Percentiles rank a stretch among this genome's conserved stretches.
phyloP scores from a whole-genome alignment of 495 filamentous ascomycete genomes.

The Trichodelitschia bisporula region DNA sequence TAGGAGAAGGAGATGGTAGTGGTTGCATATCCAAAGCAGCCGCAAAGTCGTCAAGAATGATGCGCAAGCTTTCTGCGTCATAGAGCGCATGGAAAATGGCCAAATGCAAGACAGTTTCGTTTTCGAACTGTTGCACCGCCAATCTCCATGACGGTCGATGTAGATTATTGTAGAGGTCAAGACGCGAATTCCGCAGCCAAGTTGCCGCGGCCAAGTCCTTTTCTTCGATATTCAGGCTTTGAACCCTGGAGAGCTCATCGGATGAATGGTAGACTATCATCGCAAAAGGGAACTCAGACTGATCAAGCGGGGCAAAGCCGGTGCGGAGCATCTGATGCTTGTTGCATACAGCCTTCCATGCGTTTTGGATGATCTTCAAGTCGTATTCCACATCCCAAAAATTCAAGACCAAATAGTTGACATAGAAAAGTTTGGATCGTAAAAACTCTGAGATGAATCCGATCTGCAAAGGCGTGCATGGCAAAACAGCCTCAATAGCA shows the following conservation, averaged over 20 bases:
- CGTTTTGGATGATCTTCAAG: too few relatives aligned
- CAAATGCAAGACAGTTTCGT: conserved; percentile 18
- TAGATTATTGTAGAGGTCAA: conserved; percentile 13
- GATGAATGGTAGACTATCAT: conserved; percentile 31
- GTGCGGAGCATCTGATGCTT: conserved; percentile 16
- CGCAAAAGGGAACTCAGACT: conserved; percentile 27
- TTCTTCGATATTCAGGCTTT: too few relatives aligned
- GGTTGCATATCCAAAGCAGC: conserved; percentile 14
- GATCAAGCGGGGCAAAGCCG: conserved; percentile 13
- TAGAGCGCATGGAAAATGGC: conserved; percentile 53
- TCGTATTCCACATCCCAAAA: too few relatives aligned
- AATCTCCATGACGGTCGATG: conserved; percentile 26
- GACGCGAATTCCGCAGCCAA: too few relatives aligned
- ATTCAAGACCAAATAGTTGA: conserved; percentile 43
- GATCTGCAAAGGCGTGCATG: conserved; percentile 38
- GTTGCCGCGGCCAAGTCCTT: too few relatives aligned
- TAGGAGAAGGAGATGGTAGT: conserved; percentile 7
- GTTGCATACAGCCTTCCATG: conserved; percentile 10
- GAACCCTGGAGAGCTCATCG: conserved; percentile 2
- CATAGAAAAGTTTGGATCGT: conserved; percentile 31
- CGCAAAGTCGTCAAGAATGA: conserved; percentile 30
- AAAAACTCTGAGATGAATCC: conserved; percentile 39
- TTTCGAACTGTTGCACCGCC: conserved; percentile 9
- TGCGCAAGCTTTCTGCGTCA: conserved; percentile 42
- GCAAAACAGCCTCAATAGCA: conserved; percentile 23